phyloP scores from a whole-genome alignment of 2,329 filamentous ascomycete species.

The Phialophora verrucosa region DNA sequence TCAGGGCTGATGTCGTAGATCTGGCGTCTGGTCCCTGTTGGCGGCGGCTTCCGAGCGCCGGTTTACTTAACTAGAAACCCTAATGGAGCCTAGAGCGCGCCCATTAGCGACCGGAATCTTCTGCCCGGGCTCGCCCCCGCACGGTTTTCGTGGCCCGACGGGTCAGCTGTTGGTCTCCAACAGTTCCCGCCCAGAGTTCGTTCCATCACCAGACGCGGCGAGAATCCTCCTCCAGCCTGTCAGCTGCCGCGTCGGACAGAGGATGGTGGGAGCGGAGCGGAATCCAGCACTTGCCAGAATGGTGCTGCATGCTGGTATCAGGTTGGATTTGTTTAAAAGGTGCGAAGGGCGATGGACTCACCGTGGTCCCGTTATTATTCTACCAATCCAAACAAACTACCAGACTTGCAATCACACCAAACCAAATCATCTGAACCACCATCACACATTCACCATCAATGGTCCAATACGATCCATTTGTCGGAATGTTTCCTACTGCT shows the following conservation, averaged over 20 bases:
- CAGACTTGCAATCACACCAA: constrained; percentile 15
- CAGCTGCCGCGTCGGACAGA: constrained; percentile 1
- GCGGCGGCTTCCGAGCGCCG: constrained; percentile 12
- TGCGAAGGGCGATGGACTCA: constrained; percentile 1
- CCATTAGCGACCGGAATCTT: not conserved
- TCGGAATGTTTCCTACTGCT: constrained; percentile 17
- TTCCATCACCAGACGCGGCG: constrained; percentile 15
- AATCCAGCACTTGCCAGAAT: constrained; percentile 10
- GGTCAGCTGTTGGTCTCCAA: constrained; percentile 7
- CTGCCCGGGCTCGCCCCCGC: not conserved
- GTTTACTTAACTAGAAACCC: not conserved
- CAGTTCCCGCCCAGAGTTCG: constrained; percentile 8
- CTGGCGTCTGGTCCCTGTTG: not conserved
- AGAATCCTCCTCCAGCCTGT: constrained; percentile 4
- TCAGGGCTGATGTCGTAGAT: constrained; percentile 5
- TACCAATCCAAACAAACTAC: constrained; percentile 27
- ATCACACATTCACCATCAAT: constrained; percentile 9
- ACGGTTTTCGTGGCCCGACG: constrained; percentile 9
- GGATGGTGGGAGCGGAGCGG: constrained; percentile 25
- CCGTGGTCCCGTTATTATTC: constrained; percentile 6
- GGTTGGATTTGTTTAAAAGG: constrained; percentile 24
- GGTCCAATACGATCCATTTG: constrained; percentile 36
- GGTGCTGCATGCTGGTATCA: not conserved
- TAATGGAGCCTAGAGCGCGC: not conserved
- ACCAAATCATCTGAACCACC: constrained; percentile 12